Evolutionary conservation across 2,329 filamentous ascomycete species (phyloP).

Genomic region (Leptographium galeiforme): DNA sequence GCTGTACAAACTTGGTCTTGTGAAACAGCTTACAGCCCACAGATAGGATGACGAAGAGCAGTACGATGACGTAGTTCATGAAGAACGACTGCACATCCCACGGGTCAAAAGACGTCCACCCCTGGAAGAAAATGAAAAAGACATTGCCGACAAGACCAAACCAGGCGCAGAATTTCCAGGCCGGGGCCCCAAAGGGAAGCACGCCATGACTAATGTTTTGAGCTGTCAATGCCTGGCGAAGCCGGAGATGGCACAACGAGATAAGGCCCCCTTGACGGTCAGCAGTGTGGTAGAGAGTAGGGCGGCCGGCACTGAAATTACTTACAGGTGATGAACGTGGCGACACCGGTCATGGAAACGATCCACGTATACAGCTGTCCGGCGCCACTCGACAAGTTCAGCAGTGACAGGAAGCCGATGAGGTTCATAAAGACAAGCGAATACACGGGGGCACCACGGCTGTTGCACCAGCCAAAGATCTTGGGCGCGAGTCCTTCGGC

Average conservation of each 20-base stretch:
- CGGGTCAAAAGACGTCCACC: neutral
- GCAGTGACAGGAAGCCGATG: conserved; percentile 49
- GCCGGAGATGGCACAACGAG: neutral
- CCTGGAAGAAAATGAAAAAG: conserved; percentile 1
- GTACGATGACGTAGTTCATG: neutral
- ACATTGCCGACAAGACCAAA: neutral
- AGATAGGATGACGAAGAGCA: neutral
- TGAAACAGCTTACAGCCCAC: neutral
- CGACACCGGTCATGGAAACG: neutral
- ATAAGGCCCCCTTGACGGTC: neutral
- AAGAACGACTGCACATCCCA: neutral
- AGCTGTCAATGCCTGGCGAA: neutral
- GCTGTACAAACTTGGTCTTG: neutral
- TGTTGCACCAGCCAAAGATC: conserved; percentile 38
- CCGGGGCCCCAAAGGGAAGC: neutral
- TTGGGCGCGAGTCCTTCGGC: conserved; percentile 39
- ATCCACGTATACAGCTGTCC: conserved; percentile 20
- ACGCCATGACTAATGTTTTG: neutral
- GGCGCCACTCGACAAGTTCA: conserved; percentile 41
- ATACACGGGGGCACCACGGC: conserved; percentile 47
- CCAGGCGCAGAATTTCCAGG: neutral
- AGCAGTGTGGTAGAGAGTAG: neutral
- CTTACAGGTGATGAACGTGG: neutral
- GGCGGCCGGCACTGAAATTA: neutral
- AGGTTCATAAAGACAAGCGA: conserved; percentile 43